Conservation (phyloP, 1,139 yeast genomes). For the Sugiyamaella castrensis region DNA sequence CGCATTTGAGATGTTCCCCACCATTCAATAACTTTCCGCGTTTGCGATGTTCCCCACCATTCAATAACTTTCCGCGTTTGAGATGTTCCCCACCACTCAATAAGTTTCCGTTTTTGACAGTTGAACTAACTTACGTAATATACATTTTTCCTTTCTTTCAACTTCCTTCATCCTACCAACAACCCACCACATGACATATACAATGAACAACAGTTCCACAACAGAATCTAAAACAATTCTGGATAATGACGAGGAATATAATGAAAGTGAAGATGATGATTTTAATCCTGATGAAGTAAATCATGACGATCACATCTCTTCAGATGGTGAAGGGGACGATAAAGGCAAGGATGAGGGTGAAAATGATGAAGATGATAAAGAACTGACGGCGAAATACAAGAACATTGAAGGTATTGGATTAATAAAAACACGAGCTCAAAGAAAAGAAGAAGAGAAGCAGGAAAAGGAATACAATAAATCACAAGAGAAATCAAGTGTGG, state of each 20-base stretch:
- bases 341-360: constrained; percentile 24
- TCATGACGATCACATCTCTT: constrained; percentile 4
- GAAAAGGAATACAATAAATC: constrained; percentile 26
- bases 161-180: neutral
- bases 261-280: constrained; percentile 66
- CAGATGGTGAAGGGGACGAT: constrained; percentile 25
- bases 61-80: too few relatives aligned
- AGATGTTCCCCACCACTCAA: too few relatives aligned
- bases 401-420: constrained; percentile 50
- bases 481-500: constrained; percentile 37
- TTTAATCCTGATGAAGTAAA: constrained; percentile 45
- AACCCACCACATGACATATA: neutral
- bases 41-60: too few relatives aligned
- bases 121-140: too few relatives aligned
- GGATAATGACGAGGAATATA: constrained; percentile 41
- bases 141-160: too few relatives aligned
- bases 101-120: too few relatives aligned
- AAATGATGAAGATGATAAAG: constrained; percentile 36
- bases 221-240: neutral
- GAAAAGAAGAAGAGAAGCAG: constrained; percentile 42
- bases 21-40: too few relatives aligned
- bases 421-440: constrained; percentile 55
- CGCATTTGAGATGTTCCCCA: too few relatives aligned
- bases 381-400: constrained; percentile 39
- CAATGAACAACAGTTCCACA: neutral